Evolutionary conservation across 164 flowering plant species (phyloP), one percentile per base, ranked within the genome.

Genomic region (Umbilicus rupestris): DNA sequence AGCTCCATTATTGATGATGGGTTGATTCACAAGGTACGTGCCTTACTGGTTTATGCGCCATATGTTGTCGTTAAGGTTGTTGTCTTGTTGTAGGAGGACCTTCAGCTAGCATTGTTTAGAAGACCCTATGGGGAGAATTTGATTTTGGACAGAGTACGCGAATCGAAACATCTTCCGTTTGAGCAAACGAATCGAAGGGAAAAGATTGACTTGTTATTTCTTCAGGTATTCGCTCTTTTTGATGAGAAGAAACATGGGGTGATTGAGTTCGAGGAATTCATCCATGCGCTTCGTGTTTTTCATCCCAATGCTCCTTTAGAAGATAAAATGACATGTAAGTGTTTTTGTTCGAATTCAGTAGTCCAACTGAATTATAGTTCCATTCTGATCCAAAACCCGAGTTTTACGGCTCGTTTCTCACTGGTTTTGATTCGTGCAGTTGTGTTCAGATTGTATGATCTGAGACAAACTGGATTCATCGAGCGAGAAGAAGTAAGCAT

Each of bases 261-360:
- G 24, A 89, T 89, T 68, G 89, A 81, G 49, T 92, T 88, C 69
- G 91, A 84, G 35, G 98, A 88, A 42, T 92, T 92, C 72, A 95
- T 92, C 28, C 76, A 88, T 29, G 75, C 90, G 8, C 58, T 89
- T 68, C 77, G 86, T 69, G 49, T 85, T 50, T 89, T 92, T 69
- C 98, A 92, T 69, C 95, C 96, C 20, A 75, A 73, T 68, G 78
- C 95, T 29, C 79, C 92, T 19, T 63, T 71, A 71, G 78, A 68
- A 66, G 89, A 85, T 69, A 92, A 92, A 78, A 74, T 80, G 37
- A 66, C 70, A 14, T 87, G 96, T 89, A 85, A 70, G 87, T 66
- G 33, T n/a, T 9, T 15, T 63, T n/a, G 29, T 37, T 6, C 46
- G 19, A 11, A 30, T 52, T 45, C 9, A 2, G 19, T 1, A n/a